A percentile compares a stretch with the other conserved stretches of the same genome.
Evolutionary conservation across 306 rosid genomes (phyloP).

Genomic region (Argentina anserina): DNA sequence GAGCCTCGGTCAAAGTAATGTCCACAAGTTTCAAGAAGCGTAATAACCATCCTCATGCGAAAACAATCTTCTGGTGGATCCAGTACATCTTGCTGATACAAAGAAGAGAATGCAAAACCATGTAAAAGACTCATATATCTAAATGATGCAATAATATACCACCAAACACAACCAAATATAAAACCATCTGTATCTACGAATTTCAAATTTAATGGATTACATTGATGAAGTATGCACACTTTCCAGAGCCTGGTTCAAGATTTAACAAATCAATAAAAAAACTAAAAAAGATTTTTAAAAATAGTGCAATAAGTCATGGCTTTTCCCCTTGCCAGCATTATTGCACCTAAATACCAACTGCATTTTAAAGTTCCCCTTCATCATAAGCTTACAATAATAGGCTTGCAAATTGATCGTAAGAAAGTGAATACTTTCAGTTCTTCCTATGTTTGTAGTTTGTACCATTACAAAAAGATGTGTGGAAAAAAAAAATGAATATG

Average conservation of each 20-base stretch:
- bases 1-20: constrained; percentile 98
- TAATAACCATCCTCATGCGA: constrained; percentile 88
- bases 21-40: constrained; percentile 96
- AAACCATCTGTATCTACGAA: background rate
- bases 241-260: background rate
- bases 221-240: background rate
- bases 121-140: constrained; percentile 18
- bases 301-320: background rate
- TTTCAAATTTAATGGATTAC: background rate
- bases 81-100: constrained; percentile 72
- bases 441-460: background rate
- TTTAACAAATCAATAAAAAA: background rate
- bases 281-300: background rate
- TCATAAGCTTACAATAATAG: background rate
- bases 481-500: background rate
- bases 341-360: background rate
- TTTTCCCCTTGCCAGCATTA: background rate
- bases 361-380: background rate
- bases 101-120: constrained; percentile 24
- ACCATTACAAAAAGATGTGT: background rate
- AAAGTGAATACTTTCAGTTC: background rate
- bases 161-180: background rate
- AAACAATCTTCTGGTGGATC: constrained; percentile 99
- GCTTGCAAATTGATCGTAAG: background rate
- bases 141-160: background rate